Evolutionary conservation across 306 rosid genomes (phyloP), one percentile per base, ranked within the genome.

Genomic region (Dryas alaskensis): DNA sequence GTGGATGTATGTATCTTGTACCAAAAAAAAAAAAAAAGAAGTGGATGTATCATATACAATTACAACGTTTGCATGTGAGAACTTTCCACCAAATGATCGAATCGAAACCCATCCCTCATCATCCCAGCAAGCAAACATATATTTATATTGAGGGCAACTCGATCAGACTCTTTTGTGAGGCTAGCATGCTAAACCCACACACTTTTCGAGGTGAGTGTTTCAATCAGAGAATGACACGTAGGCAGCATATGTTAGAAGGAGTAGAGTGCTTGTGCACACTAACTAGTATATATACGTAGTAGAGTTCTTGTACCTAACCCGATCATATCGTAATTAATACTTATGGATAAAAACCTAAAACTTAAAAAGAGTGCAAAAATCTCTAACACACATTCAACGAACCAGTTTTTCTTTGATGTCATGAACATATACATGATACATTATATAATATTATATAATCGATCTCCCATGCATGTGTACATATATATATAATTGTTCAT

Each of bases 351-450:
- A 27, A 40, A 53, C 65, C 53, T 42, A 19, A 70, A 40, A 53
- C 65, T 43, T 42, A 19, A 70, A 43, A 31, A n/a, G 27, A 62
- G 14, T 46, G 74, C 64, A 42, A 4, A 70, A 53, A 40, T n/a
- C 63, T 62, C 51, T 69, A 53, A 40, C 61, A 16, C 8, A 51
- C 11, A n/a, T 60, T 25, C 61, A 37, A 12, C 5, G 73, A 70
- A 70, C 19, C 64, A 17, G 9, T 0, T 17, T 42, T n/a, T 39
- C 6, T 70, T 52, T 22, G 63, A 53, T 17, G 63, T 69, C 63
- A 42, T 53, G 2, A 42, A n/a, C 37, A 19, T n/a, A 44, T 5
- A 40, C 49, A 8, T 22, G 4, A 27, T 13, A 31, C 9, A 27
- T 27, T 59, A 9, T 64, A 3, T 37, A 10, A 7, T 17, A 64